phyloP scores from a whole-genome alignment of 768 basidiomycete genomes.

The Tylopilus vinaceipallidus region DNA sequence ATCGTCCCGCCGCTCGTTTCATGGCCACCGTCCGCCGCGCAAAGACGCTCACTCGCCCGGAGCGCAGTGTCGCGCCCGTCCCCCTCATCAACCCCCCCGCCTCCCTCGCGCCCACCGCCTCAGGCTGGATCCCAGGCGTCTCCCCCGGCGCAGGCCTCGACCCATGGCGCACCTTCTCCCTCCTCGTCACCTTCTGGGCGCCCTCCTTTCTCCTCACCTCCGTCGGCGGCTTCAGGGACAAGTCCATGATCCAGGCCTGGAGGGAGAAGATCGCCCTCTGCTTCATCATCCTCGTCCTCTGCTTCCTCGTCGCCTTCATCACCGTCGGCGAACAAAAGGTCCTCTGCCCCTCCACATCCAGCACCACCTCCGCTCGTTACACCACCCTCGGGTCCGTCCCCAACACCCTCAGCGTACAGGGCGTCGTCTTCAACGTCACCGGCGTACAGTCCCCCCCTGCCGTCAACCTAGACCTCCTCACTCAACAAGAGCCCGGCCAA shows the following conservation, averaged over 20 bases:
- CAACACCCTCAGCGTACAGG: conserved; percentile 74
- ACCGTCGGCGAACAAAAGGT: conserved; percentile 94
- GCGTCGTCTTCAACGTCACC: conserved; percentile 74
- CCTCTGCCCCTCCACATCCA: conserved; percentile 69
- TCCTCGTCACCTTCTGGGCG: conserved; percentile 87
- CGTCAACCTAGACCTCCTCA: conserved; percentile 59
- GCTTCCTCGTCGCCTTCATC: conserved; percentile 80
- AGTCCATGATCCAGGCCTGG: conserved; percentile 85
- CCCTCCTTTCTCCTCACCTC: conserved; percentile 72
- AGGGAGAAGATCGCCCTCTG: conserved; percentile 95
- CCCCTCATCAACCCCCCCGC: conserved; percentile 88
- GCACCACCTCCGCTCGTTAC: conserved; percentile 42
- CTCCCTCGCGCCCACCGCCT: conserved; percentile 36
- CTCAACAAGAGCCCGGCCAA: conserved; percentile 62
- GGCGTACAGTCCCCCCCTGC: conserved; percentile 40
- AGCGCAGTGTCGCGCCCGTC: conserved; percentile 89
- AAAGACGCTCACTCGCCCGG: conserved; percentile 96
- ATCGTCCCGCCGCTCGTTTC: background rate
- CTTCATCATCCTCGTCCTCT: conserved; percentile 78
- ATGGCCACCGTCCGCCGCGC: conserved; percentile 77
- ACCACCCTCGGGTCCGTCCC: conserved; percentile 52
- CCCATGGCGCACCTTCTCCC: conserved; percentile 81
- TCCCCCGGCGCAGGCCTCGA: conserved; percentile 36
- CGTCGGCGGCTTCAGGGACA: conserved; percentile 79
- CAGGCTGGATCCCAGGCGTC: conserved; percentile 37